These are phyloP conservation scores for Kwoniella shivajii DNA, from an alignment of 1,284 basidiomycete genomes.

Conservation along the genomic window DNA sequence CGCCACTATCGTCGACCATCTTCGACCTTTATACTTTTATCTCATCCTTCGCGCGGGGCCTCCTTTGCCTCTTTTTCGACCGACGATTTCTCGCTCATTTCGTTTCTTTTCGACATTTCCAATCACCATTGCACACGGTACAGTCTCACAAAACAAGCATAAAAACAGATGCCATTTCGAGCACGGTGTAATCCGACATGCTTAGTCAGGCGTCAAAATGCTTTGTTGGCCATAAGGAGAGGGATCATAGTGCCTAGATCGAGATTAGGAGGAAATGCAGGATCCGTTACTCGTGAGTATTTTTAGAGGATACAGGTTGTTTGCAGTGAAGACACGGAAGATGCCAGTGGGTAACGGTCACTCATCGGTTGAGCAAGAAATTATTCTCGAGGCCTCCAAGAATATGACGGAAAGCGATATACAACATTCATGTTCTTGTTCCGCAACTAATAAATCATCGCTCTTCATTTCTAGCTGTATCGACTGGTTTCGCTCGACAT, in stretches of 20 bases:
- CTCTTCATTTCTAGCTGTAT: background rate
- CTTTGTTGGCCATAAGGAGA: constrained; percentile 1
- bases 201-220: constrained; percentile 18
- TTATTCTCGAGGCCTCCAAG: too few relatives aligned
- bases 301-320: background rate
- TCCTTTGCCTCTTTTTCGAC: too few relatives aligned
- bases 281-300: background rate
- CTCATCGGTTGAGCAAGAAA: background rate
- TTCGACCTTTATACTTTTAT: too few relatives aligned
- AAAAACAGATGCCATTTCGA: constrained; percentile 32
- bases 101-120: background rate
- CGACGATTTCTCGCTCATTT: too few relatives aligned
- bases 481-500: background rate
- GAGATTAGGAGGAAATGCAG: background rate
- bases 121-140: background rate
- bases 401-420: too few relatives aligned
- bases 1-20: too few relatives aligned
- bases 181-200: constrained; percentile 28
- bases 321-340: background rate
- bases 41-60: too few relatives aligned
- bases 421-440: too few relatives aligned
- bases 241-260: background rate
- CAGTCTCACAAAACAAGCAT: background rate
- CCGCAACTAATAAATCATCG: too few relatives aligned
- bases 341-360: background rate